phyloP scores from a whole-genome alignment of 2,329 filamentous ascomycete species.

The Aspergillus hortae region DNA sequence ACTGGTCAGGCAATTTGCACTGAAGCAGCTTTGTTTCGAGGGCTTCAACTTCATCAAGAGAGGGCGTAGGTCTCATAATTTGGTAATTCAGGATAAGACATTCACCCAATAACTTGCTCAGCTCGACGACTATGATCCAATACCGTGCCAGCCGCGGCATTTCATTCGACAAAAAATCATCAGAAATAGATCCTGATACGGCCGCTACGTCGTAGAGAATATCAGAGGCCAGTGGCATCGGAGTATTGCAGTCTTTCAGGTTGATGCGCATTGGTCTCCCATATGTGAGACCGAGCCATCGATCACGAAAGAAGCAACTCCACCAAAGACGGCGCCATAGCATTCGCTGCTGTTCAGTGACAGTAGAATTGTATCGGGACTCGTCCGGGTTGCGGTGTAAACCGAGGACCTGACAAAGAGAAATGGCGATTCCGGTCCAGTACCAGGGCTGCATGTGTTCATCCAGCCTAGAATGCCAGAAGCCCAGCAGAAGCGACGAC shows the following conservation, averaged over 20 bases:
- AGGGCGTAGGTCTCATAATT: constrained; percentile 13
- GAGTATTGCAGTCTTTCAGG: constrained; percentile 35
- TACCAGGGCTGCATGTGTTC: constrained; percentile 45
- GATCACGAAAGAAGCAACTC: constrained; percentile 40
- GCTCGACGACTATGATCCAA: constrained; percentile 25
- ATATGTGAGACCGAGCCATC: constrained; percentile 38
- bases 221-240: constrained; percentile 26
- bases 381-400: constrained; percentile 34
- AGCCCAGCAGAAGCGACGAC: constrained; percentile 41
- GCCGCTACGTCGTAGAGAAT: constrained; percentile 21
- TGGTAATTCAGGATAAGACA: constrained; percentile 24
- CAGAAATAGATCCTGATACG: constrained; percentile 6
- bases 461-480: constrained; percentile 42
- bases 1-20: constrained; percentile 15
- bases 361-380: constrained; percentile 13
- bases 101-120: constrained; percentile 24
- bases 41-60: constrained; percentile 17
- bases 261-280: constrained; percentile 41
- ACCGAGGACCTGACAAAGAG: constrained; percentile 42
- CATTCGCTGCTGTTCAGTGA: constrained; percentile 18
- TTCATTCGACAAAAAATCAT: constrained; percentile 18
- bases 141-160: constrained; percentile 18
- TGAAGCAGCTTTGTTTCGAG: constrained; percentile 20
- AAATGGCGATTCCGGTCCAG: constrained; percentile 46
- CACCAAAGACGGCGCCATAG: constrained; percentile 43